Conservation (phyloP, 2,329 filamentous ascomycete genomes). For the Hymenoscyphus repandus region DNA sequence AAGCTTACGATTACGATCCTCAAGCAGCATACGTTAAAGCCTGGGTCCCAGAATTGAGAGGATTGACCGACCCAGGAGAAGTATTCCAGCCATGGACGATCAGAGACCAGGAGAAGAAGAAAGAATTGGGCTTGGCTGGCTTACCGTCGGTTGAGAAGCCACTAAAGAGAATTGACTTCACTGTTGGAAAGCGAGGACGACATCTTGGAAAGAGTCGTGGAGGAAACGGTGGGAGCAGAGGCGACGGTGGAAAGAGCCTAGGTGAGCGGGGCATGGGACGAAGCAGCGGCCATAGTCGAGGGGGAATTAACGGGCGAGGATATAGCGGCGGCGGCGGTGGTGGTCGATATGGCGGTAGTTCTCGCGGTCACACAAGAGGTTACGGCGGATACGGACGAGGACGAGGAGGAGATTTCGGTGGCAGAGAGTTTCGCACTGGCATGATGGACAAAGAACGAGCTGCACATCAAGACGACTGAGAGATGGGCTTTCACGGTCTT, state of each 20-base stretch:
- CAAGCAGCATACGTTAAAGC: slow-evolving; percentile 64
- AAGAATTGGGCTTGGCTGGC: slow-evolving; percentile 48
- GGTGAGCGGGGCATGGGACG: background rate
- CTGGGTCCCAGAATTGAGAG: slow-evolving; percentile 65
- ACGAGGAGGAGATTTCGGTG: slow-evolving; percentile 6
- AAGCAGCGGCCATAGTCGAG: slow-evolving; percentile 1
- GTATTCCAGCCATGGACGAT: slow-evolving; percentile 70
- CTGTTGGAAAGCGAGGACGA: slow-evolving; percentile 36
- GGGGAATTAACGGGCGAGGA: background rate
- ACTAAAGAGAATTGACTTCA: slow-evolving; percentile 59
- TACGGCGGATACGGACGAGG: slow-evolving; percentile 3
- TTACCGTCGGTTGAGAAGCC: slow-evolving; percentile 64
- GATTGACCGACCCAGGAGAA: slow-evolving; percentile 41
- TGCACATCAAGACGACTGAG: background rate
- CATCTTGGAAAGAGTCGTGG: slow-evolving; percentile 12
- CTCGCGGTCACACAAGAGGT: slow-evolving; percentile 13
- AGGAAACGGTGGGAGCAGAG: slow-evolving; percentile 5
- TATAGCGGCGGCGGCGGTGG: slow-evolving; percentile 4
- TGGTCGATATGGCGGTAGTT: slow-evolving; percentile 10
- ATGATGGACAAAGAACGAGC: slow-evolving; percentile 4
- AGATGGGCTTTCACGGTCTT: background rate
- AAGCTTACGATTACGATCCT: slow-evolving; percentile 71
- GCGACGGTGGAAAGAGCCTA: slow-evolving; percentile 2
- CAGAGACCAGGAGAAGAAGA: slow-evolving; percentile 47
- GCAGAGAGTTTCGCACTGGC: slow-evolving; percentile 3